Evolutionary conservation across 768 basidiomycete species (phyloP), one percentile per base, ranked within the genome.

Genomic region (Leccinellum rugosiceps): DNA sequence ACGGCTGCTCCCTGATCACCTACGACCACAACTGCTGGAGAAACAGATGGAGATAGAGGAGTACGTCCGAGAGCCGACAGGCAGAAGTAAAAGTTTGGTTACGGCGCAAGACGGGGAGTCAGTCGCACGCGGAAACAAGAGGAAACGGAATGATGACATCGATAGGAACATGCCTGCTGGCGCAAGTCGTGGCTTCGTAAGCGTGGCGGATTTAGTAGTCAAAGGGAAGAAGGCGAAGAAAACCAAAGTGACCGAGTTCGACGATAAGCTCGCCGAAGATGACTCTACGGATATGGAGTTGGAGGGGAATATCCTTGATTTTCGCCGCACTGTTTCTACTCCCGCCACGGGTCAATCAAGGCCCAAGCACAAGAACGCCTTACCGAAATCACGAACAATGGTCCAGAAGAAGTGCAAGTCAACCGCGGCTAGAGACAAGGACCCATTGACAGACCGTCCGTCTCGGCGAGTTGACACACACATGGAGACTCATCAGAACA

Each of bases 1-100:
- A 57, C 88, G 93, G 0, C 76, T 99, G 11, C 75, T 98, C 3
- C 94, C 96, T 0, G 83, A 81, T 35, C 80, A 90, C 59, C 73
- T 87, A 60, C 86, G 87, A 45, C 94, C 94, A 0, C 78, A 83
- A 58, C 88, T 85, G 62, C 72, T 92, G 32, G 90, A 95, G 73
- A 88, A 87, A 74, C 77, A 75, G 21, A 93, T 97, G 85, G 87
- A 88, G 51, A 90, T 94, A 38, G 83, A 87, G 63, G 82, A 85
- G 61, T 87, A 90, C 63, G 78, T 82, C 31, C 83, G 85, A 38
- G 78, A 81, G 59, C 75, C 78, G 43, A 70, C 66, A 21, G 73
- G 70, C 58, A 74, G 70, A 62, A 74, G 67, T 63, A 72, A 77
- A 54, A 25, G 52, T 28, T 58, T 57, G 8, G 55, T 71, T 26